Percentiles rank a stretch among this genome's conserved stretches.
These are phyloP conservation scores for Clitopilus passeckerianus DNA, from an alignment of 768 basidiomycete genomes.

Conservation along the genomic window DNA sequence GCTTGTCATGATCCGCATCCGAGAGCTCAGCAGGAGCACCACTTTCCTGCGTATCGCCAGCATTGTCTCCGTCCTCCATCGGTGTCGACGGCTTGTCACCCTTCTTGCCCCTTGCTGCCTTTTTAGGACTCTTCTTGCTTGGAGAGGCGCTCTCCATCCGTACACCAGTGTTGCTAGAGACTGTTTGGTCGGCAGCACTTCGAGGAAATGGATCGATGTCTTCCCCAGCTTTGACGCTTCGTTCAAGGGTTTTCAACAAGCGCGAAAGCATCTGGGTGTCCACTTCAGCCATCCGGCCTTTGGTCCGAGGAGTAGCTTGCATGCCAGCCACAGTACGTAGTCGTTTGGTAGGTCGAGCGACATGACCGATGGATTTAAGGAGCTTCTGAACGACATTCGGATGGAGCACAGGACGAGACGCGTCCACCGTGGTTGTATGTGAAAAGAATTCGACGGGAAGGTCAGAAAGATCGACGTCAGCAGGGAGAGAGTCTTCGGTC, in stretches of 20 bases:
- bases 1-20: conserved; percentile 26
- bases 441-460: conserved; percentile 66
- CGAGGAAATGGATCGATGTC: conserved; percentile 62
- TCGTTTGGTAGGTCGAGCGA: conserved; percentile 67
- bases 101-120: conserved; percentile 30
- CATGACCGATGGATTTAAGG: conserved; percentile 61
- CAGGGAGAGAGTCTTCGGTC: conserved; percentile 66
- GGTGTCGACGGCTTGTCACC: conserved; percentile 40
- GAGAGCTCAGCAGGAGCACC: neutral
- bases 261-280: conserved; percentile 59
- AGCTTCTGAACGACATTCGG: conserved; percentile 60
- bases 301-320: conserved; percentile 40
- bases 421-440: conserved; percentile 43
- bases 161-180: conserved; percentile 15
- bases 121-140: conserved; percentile 46
- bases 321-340: conserved; percentile 35
- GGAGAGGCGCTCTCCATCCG: conserved; percentile 31
- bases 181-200: conserved; percentile 9
- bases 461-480: conserved; percentile 44
- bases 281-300: conserved; percentile 62
- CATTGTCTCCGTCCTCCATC: conserved; percentile 24
- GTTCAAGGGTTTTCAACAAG: conserved; percentile 72
- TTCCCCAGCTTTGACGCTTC: conserved; percentile 73
- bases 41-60: conserved; percentile 4
- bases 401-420: conserved; percentile 56